These are phyloP conservation scores for Cutaneotrichosporon arboriforme DNA, from an alignment of 1,284 basidiomycete genomes.

Conservation along the genomic window DNA sequence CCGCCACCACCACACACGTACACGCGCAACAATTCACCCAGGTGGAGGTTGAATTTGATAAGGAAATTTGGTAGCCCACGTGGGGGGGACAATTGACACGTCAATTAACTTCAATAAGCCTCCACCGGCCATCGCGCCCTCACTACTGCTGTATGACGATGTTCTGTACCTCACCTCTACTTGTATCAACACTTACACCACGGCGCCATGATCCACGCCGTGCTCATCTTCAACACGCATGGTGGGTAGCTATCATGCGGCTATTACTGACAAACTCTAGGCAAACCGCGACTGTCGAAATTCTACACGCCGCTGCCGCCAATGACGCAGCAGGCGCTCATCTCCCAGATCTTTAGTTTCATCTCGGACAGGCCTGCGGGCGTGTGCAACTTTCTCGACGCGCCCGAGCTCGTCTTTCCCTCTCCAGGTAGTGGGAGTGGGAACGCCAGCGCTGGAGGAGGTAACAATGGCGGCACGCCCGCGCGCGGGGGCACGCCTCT, in stretches of 20 bases:
- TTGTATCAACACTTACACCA: not conserved
- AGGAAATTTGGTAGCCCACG: not conserved
- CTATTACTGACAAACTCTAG: slow-evolving; percentile 68
- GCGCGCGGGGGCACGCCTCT: not conserved
- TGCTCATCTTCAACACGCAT: slow-evolving; percentile 61
- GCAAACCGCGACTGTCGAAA: slow-evolving; percentile 86
- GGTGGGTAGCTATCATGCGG: slow-evolving; percentile 48
- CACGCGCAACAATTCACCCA: too few species aligned
- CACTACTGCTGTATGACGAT: not conserved
- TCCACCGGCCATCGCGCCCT: not conserved
- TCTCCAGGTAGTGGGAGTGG: slow-evolving; percentile 16
- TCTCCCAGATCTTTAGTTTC: slow-evolving; percentile 78
- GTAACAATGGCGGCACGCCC: not conserved
- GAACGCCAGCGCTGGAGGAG: slow-evolving; percentile 4
- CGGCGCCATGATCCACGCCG: slow-evolving; percentile 76
- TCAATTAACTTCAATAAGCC: not conserved
- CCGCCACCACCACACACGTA: too few species aligned
- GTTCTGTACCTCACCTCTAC: not conserved
- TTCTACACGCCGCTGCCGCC: slow-evolving; percentile 87
- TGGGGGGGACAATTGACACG: not conserved
- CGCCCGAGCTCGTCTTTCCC: slow-evolving; percentile 64
- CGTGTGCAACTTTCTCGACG: slow-evolving; percentile 89
- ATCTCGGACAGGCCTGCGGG: slow-evolving; percentile 68
- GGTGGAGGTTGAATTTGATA: too few species aligned
- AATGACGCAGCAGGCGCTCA: slow-evolving; percentile 59